Conservation (phyloP, 352 stramenopile genomes). For the Phytophthora ramorum region DNA sequence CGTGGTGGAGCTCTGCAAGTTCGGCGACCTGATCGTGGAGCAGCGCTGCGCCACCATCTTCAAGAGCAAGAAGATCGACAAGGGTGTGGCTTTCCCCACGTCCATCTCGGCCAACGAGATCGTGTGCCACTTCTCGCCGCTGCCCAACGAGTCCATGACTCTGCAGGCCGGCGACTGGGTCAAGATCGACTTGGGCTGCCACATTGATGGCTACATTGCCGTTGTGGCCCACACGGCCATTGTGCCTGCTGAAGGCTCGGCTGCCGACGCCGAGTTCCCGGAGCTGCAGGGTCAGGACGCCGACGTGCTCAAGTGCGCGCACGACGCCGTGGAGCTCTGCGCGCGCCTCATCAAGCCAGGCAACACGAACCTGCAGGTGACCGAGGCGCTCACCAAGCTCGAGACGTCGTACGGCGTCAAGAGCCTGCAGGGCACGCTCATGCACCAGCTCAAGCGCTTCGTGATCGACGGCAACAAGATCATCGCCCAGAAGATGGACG, state of each 20-base stretch:
- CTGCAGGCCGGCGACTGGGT: constrained; percentile 89
- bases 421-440: constrained; percentile 96
- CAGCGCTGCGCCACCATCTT: constrained; percentile 93
- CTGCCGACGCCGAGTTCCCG: constrained; percentile 60
- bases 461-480: constrained; percentile 99
- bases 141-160: constrained; percentile 86
- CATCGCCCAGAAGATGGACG: constrained; percentile 92
- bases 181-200: constrained; percentile 98
- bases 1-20: constrained; percentile 96
- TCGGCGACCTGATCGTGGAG: constrained; percentile 86
- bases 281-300: constrained; percentile 79
- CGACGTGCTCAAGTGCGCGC: constrained; percentile 97
- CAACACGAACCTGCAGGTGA: constrained; percentile 97
- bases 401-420: constrained; percentile 97
- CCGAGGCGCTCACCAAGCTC: constrained; percentile 95
- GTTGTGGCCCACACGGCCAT: constrained; percentile 98
- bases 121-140: constrained; percentile 98
- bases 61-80: constrained; percentile 97
- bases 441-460: constrained; percentile 99
- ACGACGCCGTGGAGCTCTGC: constrained; percentile 98
- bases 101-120: constrained; percentile 99
- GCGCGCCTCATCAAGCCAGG: constrained; percentile 97
- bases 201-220: constrained; percentile 99
- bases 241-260: constrained; percentile 85
- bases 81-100: constrained; percentile 99